phyloP scores from a whole-genome alignment of 2,329 filamentous ascomycete genomes.

The Sclerotinia subarctica region DNA sequence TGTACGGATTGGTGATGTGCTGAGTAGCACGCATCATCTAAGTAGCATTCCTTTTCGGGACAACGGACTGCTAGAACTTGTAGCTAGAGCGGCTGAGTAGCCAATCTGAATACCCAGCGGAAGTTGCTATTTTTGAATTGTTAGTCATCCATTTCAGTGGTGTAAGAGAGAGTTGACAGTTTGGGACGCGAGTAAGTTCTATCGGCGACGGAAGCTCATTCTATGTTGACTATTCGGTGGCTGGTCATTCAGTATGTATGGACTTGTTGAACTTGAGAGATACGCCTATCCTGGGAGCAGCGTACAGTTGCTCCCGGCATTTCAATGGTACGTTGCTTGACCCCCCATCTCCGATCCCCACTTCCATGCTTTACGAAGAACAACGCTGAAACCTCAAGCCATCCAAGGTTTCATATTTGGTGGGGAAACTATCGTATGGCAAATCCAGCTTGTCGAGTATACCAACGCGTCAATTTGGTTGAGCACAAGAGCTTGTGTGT shows the following conservation, averaged over 20 bases:
- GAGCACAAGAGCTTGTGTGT: conserved; percentile 5
- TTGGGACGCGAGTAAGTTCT: conserved; percentile 15
- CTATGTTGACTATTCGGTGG: conserved; percentile 1
- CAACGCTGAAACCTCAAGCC: conserved; percentile 1
- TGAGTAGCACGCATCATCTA: conserved; percentile 1
- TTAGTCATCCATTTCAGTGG: neutral
- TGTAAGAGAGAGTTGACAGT: conserved; percentile 12
- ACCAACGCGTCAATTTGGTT: neutral
- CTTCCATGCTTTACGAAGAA: too few species aligned
- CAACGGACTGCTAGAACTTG: conserved; percentile 3
- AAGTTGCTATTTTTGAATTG: conserved; percentile 12
- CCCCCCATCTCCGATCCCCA: neutral
- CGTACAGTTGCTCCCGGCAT: conserved; percentile 10
- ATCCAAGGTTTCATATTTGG: neutral
- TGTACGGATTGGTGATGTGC: neutral
- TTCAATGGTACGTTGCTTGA: neutral
- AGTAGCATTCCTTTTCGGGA: neutral
- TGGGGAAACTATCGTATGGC: conserved; percentile 12
- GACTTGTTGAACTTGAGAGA: conserved; percentile 11
- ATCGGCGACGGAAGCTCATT: conserved; percentile 6
- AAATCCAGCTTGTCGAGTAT: conserved; percentile 13
- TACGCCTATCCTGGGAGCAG: conserved; percentile 12
- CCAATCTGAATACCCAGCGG: neutral
- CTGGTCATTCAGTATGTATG: conserved; percentile 14
- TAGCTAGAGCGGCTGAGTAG: conserved; percentile 17